These are phyloP conservation scores for Physcomitrellopsis africana DNA, from an alignment of 225 moss, liverwort and hornwort species.

Conservation along the genomic window DNA sequence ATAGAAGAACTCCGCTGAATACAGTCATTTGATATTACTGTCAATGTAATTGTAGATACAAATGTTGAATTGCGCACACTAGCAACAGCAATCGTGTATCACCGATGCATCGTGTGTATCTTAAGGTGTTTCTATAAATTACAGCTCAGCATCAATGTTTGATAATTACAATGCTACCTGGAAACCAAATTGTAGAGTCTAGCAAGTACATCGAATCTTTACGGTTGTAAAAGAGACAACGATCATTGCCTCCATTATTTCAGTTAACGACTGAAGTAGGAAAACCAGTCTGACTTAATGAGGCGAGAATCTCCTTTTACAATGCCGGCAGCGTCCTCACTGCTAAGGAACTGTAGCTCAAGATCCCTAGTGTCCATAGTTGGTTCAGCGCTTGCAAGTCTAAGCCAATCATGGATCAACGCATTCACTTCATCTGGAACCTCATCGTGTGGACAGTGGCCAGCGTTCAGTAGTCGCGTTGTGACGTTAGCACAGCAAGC, in stretches of 20 bases:
- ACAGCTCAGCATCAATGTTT: slow-evolving; percentile 30
- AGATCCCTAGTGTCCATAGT: slow-evolving; percentile 33
- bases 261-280: slow-evolving; percentile 60
- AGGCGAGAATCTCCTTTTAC: slow-evolving; percentile 36
- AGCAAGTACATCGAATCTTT: slow-evolving; percentile 5
- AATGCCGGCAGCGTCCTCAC: slow-evolving; percentile 38
- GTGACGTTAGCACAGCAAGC: slow-evolving; percentile 76
- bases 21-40: slow-evolving; percentile 7
- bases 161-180: slow-evolving; percentile 37
- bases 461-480: slow-evolving; percentile 82
- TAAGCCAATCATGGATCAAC: slow-evolving; percentile 57
- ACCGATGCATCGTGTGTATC: slow-evolving; percentile 2
- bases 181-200: slow-evolving; percentile 29
- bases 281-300: slow-evolving; percentile 58
- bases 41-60: slow-evolving; percentile 28
- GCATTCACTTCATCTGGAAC: slow-evolving; percentile 92
- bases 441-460: slow-evolving; percentile 98
- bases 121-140: slow-evolving; percentile 18
- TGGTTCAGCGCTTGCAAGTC: slow-evolving; percentile 36
- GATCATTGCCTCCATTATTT: slow-evolving; percentile 17
- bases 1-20: slow-evolving; percentile 27
- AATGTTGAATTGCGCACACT: slow-evolving; percentile 29
- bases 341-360: slow-evolving; percentile 38
- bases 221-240: slow-evolving; percentile 14
- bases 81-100: slow-evolving; percentile 21